Conservation (phyloP, 1,284 basidiomycete genomes). For the Kalmanozyma brasiliensis region DNA sequence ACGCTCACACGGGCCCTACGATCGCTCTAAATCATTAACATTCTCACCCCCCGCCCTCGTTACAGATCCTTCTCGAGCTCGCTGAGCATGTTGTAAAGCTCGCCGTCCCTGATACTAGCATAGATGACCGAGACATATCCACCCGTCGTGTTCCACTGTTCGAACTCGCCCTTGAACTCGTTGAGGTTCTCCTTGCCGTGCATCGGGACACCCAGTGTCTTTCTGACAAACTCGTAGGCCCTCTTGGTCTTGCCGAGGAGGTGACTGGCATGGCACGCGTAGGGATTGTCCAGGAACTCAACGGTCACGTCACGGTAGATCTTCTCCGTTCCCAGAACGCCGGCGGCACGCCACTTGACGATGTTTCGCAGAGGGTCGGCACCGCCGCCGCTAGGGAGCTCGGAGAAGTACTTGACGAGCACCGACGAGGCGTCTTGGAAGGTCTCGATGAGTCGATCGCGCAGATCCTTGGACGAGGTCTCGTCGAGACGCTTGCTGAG, state of each 20-base stretch:
- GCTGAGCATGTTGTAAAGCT: constrained; percentile 48
- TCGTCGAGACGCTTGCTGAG: constrained; percentile 59
- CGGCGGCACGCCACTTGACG: constrained; percentile 54
- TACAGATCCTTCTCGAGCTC: constrained; percentile 39
- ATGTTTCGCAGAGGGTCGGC: constrained; percentile 61
- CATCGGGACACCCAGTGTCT: constrained; percentile 60
- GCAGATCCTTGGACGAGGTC: constrained; percentile 54
- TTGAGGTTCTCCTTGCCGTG: constrained; percentile 58
- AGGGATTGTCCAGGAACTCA: constrained; percentile 56
- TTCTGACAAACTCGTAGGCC: constrained; percentile 60
- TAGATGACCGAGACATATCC: constrained; percentile 54
- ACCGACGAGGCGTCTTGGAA: constrained; percentile 56
- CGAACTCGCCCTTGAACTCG: constrained; percentile 55
- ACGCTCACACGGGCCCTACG: no score
- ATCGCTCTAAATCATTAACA: neutral
- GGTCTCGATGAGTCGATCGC: constrained; percentile 54
- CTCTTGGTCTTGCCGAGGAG: constrained; percentile 52
- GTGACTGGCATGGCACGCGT: constrained; percentile 57
- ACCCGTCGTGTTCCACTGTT: constrained; percentile 49
- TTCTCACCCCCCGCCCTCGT: neutral
- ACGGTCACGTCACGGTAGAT: constrained; percentile 50
- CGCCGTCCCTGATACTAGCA: constrained; percentile 48
- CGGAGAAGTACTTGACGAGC: constrained; percentile 57
- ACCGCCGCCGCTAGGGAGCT: constrained; percentile 56
- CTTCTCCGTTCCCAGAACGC: constrained; percentile 47